Percentiles rank a stretch among this genome's conserved stretches.
Evolutionary conservation across 2,329 filamentous ascomycete species (phyloP).

Genomic region (Mollisiaceae sp.): DNA sequence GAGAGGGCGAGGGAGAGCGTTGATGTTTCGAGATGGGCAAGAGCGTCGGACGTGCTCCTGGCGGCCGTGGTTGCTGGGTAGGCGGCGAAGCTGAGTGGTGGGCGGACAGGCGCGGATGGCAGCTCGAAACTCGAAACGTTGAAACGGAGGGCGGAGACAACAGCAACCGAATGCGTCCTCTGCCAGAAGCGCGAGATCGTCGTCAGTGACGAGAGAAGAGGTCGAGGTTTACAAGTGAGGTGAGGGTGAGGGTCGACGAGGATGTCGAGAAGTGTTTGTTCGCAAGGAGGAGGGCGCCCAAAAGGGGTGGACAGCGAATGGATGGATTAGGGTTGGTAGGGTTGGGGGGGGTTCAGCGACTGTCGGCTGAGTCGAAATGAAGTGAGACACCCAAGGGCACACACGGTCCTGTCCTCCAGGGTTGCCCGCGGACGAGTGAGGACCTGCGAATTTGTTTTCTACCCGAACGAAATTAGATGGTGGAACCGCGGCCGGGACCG

Average conservation of each 20-base stretch:
- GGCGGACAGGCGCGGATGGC: background rate
- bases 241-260: background rate
- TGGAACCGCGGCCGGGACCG: background rate
- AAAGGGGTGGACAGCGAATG: slow-evolving; percentile 34
- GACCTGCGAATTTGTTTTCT: slow-evolving; percentile 4
- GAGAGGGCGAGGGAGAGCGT: background rate
- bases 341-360: slow-evolving; percentile 16
- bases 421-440: background rate
- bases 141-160: slow-evolving; percentile 26
- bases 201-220: slow-evolving; percentile 17
- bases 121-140: background rate
- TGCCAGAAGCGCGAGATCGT: slow-evolving; percentile 17
- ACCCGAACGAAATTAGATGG: slow-evolving; percentile 8
- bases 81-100: background rate
- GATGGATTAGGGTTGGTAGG: slow-evolving; percentile 30
- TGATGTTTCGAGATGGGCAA: slow-evolving; percentile 33
- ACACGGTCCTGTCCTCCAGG: background rate
- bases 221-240: slow-evolving; percentile 10
- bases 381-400: slow-evolving; percentile 33
- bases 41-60: slow-evolving; percentile 27
- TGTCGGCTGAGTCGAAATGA: slow-evolving; percentile 32
- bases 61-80: background rate
- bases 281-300: slow-evolving; percentile 3
- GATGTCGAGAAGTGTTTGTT: slow-evolving; percentile 1
- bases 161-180: slow-evolving; percentile 42